These are phyloP conservation scores for Exophiala alcalophila DNA, from an alignment of 2,329 filamentous ascomycete genomes.

Conservation along the genomic window DNA sequence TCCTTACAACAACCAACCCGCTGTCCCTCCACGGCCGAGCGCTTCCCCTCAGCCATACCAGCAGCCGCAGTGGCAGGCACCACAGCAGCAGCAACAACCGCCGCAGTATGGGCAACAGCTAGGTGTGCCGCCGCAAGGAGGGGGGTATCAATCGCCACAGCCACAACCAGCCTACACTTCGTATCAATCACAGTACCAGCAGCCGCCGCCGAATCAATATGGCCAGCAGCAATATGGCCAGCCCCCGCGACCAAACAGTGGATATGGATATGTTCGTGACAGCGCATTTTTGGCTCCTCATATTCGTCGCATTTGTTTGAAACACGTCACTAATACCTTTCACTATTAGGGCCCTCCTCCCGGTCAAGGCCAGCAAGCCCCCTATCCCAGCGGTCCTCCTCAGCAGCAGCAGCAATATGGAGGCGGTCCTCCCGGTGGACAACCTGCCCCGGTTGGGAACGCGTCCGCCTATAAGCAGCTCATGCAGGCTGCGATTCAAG, in stretches of 20 bases:
- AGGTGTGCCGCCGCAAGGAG: slow-evolving; percentile 31
- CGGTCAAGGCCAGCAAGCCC: slow-evolving; percentile 26
- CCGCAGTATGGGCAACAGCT: slow-evolving; percentile 36
- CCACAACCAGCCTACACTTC: slow-evolving; percentile 25
- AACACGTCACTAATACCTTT: slow-evolving; percentile 11
- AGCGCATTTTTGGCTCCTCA: slow-evolving; percentile 5
- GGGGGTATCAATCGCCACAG: slow-evolving; percentile 23
- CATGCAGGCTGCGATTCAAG: slow-evolving; percentile 55
- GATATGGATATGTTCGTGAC: slow-evolving; percentile 37
- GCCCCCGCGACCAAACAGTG: slow-evolving; percentile 35
- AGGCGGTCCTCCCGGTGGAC: slow-evolving; percentile 31
- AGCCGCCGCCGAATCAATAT: slow-evolving; percentile 31
- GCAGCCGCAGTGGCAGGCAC: slow-evolving; percentile 39
- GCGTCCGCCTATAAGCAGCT: slow-evolving; percentile 56
- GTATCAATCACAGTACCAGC: slow-evolving; percentile 28
- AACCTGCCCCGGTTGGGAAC: slow-evolving; percentile 45
- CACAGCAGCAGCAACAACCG: slow-evolving; percentile 40
- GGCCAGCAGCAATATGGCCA: slow-evolving; percentile 38
- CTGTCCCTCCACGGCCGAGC: slow-evolving; percentile 35
- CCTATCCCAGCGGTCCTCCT: slow-evolving; percentile 29
- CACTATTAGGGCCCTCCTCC: slow-evolving; percentile 33
- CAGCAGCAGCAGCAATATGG: slow-evolving; percentile 31
- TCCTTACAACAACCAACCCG: slow-evolving; percentile 37
- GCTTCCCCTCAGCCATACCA: slow-evolving; percentile 39
- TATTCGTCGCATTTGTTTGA: background rate